Conservation (phyloP, 208 protist species). For the Leishmania major region DNA sequence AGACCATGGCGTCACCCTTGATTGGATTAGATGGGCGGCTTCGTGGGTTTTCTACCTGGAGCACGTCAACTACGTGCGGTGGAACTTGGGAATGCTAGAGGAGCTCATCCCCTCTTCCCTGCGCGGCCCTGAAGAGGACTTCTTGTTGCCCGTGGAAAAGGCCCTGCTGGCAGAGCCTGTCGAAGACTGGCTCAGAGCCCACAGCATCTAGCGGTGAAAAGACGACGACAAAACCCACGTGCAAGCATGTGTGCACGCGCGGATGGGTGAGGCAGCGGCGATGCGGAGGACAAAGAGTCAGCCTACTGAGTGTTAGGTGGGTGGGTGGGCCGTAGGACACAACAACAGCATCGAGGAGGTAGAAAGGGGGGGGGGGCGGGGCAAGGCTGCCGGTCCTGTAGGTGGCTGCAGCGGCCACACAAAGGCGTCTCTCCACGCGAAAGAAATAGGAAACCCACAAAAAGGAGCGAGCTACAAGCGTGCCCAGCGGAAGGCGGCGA, state of each 20-base stretch:
- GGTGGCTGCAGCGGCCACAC: background rate
- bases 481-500: background rate
- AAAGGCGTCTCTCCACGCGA: background rate
- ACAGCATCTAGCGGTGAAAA: conserved; percentile 5
- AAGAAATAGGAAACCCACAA: background rate
- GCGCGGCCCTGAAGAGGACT: conserved; percentile 71
- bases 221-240: background rate
- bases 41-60: conserved; percentile 84
- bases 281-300: background rate
- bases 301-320: background rate
- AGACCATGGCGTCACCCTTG: conserved; percentile 75
- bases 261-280: background rate
- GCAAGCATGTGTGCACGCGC: conserved; percentile 5
- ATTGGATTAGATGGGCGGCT: conserved; percentile 75
- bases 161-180: conserved; percentile 51
- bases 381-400: background rate
- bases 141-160: conserved; percentile 53
- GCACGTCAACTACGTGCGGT: conserved; percentile 67
- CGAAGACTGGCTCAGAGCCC: conserved; percentile 57
- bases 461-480: background rate
- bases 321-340: background rate
- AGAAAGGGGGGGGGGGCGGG: background rate
- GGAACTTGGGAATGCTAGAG: conserved; percentile 65
- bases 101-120: conserved; percentile 57
- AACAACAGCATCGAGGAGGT: background rate